Evolutionary conservation across 176 grass and related monocot species (phyloP).

Genomic region (Aegilops speltoides): DNA sequence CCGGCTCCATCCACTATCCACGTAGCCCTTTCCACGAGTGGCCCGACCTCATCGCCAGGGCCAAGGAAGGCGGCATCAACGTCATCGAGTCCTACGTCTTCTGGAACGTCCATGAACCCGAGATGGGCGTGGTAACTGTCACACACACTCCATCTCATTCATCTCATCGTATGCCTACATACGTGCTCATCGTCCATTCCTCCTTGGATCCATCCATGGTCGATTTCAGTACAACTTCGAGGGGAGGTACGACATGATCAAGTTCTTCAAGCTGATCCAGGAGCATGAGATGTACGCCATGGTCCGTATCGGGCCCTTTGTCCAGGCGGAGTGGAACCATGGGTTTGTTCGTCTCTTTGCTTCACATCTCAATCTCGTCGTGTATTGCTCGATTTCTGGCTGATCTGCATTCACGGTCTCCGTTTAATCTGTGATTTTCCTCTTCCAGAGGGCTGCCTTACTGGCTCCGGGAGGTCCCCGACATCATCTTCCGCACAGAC

Average conservation of each 20-base stretch:
- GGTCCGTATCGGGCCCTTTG: conserved; percentile 82
- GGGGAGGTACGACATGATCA: conserved; percentile 62
- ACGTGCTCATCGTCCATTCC: neutral
- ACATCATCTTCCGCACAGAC: conserved; percentile 68
- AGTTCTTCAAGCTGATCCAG: conserved; percentile 75
- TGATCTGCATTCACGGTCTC: neutral
- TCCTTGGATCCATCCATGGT: neutral
- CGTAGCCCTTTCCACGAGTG: conserved; percentile 66
- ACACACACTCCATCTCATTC: neutral
- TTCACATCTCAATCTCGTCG: conserved; percentile 32
- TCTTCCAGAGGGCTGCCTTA: conserved; percentile 75
- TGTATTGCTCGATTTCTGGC: neutral
- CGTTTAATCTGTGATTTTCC: neutral
- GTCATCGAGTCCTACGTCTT: conserved; percentile 77
- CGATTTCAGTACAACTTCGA: conserved; percentile 72
- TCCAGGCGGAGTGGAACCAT: conserved; percentile 94
- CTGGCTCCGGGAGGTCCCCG: conserved; percentile 75
- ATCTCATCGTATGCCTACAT: neutral
- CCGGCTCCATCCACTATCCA: conserved; percentile 85
- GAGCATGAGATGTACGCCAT: conserved; percentile 55
- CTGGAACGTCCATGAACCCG: conserved; percentile 86
- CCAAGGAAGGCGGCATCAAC: conserved; percentile 79
- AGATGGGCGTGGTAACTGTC: conserved; percentile 40
- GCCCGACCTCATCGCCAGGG: conserved; percentile 62
- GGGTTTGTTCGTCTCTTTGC: conserved; percentile 56